Percentiles rank a stretch among this genome's conserved stretches.
phyloP scores from a whole-genome alignment of 2,329 filamentous ascomycete genomes.

The Cladosporium sp. region DNA sequence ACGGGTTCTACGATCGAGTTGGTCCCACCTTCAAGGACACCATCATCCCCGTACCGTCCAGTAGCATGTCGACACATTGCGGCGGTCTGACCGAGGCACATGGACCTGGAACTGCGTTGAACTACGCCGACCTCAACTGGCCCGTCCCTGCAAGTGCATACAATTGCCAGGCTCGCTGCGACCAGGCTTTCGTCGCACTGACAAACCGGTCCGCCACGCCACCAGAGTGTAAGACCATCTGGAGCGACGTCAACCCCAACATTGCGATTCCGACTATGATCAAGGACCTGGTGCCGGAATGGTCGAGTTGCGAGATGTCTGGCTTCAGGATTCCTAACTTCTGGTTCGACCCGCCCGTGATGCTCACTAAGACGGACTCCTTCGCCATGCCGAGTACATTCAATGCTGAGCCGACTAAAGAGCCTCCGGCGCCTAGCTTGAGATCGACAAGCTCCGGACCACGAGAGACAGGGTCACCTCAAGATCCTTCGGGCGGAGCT shows the following conservation, averaged over 20 bases:
- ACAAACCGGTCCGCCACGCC: neutral
- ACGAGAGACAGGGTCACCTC: neutral
- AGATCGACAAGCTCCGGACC: neutral
- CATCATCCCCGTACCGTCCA: conserved; percentile 21
- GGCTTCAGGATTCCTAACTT: neutral
- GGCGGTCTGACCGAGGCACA: too few species aligned
- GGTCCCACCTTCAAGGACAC: conserved; percentile 23
- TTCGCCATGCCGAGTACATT: neutral
- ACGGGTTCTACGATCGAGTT: conserved; percentile 15
- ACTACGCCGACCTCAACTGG: conserved; percentile 25
- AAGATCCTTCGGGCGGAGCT: too few species aligned
- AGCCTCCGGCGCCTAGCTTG: neutral
- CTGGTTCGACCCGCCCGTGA: conserved; percentile 1
- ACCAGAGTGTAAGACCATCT: conserved; percentile 6
- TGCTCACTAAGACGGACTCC: neutral
- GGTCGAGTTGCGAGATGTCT: neutral
- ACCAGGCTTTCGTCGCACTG: neutral
- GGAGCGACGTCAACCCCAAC: conserved; percentile 7
- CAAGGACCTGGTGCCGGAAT: conserved; percentile 7
- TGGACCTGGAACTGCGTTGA: conserved; percentile 17
- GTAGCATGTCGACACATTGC: conserved; percentile 23
- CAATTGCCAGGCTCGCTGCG: conserved; percentile 17
- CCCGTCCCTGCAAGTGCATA: conserved; percentile 25
- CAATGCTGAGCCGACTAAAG: neutral
- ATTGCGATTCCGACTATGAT: neutral